These are phyloP conservation scores for Ophiognomonia clavigignenti-juglandacearum DNA, from an alignment of 2,329 filamentous ascomycete species.

Conservation along the genomic window DNA sequence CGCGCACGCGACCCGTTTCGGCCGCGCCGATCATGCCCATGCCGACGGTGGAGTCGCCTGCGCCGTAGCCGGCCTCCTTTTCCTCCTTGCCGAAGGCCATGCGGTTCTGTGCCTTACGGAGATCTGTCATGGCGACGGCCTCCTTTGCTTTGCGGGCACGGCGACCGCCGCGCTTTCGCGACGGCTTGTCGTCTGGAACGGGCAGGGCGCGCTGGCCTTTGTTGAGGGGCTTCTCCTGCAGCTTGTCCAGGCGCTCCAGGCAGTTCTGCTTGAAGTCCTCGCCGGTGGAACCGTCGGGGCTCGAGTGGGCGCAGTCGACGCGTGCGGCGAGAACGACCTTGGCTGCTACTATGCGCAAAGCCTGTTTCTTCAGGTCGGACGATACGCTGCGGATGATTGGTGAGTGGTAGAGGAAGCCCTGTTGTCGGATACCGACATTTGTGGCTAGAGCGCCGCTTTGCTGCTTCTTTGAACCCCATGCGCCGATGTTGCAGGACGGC, in stretches of 20 bases:
- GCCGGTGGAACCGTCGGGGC: constrained; percentile 76
- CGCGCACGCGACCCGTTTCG: constrained; percentile 84
- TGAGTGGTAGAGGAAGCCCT: constrained; percentile 90
- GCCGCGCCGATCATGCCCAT: constrained; percentile 92
- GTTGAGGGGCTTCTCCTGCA: constrained; percentile 87
- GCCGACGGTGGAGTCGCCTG: constrained; percentile 77
- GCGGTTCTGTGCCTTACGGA: constrained; percentile 92
- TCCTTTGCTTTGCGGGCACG: constrained; percentile 93
- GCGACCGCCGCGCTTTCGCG: constrained; percentile 85
- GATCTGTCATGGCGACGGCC: constrained; percentile 91
- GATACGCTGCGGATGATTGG: constrained; percentile 83
- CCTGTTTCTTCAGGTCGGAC: constrained; percentile 83
- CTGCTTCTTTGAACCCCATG: constrained; percentile 85
- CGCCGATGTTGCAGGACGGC: constrained; percentile 86
- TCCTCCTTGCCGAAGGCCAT: constrained; percentile 96
- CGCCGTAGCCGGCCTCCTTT: constrained; percentile 85
- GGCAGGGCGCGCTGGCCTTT: constrained; percentile 83
- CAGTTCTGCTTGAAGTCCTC: constrained; percentile 78
- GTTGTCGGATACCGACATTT: constrained; percentile 84
- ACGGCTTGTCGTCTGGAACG: constrained; percentile 91
- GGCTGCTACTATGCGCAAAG: constrained; percentile 88
- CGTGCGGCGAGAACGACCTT: constrained; percentile 93
- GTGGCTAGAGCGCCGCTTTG: constrained; percentile 77
- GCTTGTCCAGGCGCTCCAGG: constrained; percentile 81
- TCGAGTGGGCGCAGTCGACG: constrained; percentile 79